Evolutionary conservation across 148 eudicot genomes (phyloP).

Genomic region (Mesembryanthemum crystallinum): DNA sequence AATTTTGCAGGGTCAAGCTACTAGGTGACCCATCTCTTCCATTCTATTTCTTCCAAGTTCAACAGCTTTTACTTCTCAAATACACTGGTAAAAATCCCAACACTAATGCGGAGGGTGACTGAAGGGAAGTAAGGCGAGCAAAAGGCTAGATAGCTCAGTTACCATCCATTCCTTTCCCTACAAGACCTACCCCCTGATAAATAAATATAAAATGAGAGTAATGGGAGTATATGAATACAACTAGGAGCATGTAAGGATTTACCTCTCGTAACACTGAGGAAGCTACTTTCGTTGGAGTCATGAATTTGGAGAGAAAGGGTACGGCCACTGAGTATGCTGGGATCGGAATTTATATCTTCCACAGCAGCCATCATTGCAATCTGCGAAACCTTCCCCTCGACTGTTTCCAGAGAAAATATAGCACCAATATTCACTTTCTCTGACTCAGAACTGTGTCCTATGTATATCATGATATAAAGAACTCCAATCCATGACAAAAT

Average conservation of each 20-base stretch:
- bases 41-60: too few species aligned
- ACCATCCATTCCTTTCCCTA: background rate
- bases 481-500: slow-evolving; percentile 32
- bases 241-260: background rate
- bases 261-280: slow-evolving; percentile 61
- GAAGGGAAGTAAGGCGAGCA: too few species aligned
- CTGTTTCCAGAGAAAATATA: slow-evolving; percentile 40
- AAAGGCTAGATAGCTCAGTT: background rate
- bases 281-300: slow-evolving; percentile 52
- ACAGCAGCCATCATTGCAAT: slow-evolving; percentile 61
- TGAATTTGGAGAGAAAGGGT: slow-evolving; percentile 39
- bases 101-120: background rate
- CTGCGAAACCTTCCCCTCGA: slow-evolving; percentile 45
- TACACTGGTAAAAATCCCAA: too few species aligned
- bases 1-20: too few species aligned
- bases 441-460: slow-evolving; percentile 17
- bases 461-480: slow-evolving; percentile 15
- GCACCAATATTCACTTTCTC: slow-evolving; percentile 46
- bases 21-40: too few species aligned
- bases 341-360: slow-evolving; percentile 56
- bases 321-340: slow-evolving; percentile 46
- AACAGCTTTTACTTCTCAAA: too few species aligned
- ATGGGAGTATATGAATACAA: too few species aligned
- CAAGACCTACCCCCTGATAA: background rate
- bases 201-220: too few species aligned